A percentile compares a stretch with the other conserved stretches of the same genome.
Conservation (phyloP, 2,329 filamentous ascomycete genomes). For the Fusarium caatingaense region DNA sequence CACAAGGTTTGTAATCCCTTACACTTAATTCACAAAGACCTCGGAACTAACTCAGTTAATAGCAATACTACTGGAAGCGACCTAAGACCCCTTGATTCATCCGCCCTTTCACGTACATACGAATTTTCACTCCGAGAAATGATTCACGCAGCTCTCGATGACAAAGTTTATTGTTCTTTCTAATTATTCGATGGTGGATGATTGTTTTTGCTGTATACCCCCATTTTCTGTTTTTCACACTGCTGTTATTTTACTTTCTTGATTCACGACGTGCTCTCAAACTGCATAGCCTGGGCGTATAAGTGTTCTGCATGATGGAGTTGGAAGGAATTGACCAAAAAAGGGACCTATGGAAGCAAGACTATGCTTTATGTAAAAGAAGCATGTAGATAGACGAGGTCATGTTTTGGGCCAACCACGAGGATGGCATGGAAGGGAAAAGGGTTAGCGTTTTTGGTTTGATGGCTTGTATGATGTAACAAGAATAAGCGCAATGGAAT, state of each 20-base stretch:
- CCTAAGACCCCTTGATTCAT: slow-evolving; percentile 65
- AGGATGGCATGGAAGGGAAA: background rate
- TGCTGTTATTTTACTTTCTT: slow-evolving; percentile 15
- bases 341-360: background rate
- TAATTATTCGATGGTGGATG: slow-evolving; percentile 24
- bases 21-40: background rate
- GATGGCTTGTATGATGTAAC: slow-evolving; percentile 25
- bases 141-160: slow-evolving; percentile 14
- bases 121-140: slow-evolving; percentile 12
- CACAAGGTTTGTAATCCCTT: slow-evolving; percentile 79
- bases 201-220: slow-evolving; percentile 43
- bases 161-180: slow-evolving; percentile 14
- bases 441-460: slow-evolving; percentile 13
- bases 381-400: slow-evolving; percentile 10
- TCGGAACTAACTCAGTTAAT: slow-evolving; percentile 34
- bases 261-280: slow-evolving; percentile 25
- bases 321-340: slow-evolving; percentile 23
- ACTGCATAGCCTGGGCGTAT: slow-evolving; percentile 46
- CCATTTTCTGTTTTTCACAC: slow-evolving; percentile 19
- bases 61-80: slow-evolving; percentile 79
- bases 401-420: background rate
- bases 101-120: slow-evolving; percentile 25
- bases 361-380: background rate
- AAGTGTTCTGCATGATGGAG: slow-evolving; percentile 39
- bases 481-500: slow-evolving; percentile 18